Conservation (phyloP, 306 rosid genomes). For the Hylodesmum podocarpum region DNA sequence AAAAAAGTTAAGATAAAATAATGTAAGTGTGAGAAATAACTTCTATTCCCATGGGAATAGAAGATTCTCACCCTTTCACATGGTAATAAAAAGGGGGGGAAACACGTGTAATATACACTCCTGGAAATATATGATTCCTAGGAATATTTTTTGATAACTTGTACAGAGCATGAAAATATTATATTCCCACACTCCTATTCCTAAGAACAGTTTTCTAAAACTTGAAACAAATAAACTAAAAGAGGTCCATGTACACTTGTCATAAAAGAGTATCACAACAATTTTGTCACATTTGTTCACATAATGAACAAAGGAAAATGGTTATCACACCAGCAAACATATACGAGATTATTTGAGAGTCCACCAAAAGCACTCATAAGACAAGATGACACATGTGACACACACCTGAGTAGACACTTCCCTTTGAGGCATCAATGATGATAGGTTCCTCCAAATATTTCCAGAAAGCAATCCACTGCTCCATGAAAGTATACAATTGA, state of each 20-base stretch:
- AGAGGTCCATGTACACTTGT: not conserved
- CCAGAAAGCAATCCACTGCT: constrained; percentile 76
- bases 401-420: constrained; percentile 74
- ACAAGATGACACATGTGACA: constrained; percentile 11
- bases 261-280: constrained; percentile 15
- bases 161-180: too few relatives aligned
- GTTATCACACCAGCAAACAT: not conserved
- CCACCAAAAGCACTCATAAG: constrained; percentile 3
- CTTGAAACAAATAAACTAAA: too few relatives aligned
- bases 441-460: constrained; percentile 79
- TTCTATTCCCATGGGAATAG: too few relatives aligned
- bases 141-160: too few relatives aligned
- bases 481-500: constrained; percentile 29
- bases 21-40: too few relatives aligned
- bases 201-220: too few relatives aligned
- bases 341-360: not conserved
- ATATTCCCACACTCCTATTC: too few relatives aligned
- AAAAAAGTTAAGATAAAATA: too few relatives aligned
- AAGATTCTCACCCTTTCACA: too few relatives aligned
- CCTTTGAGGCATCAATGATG: constrained; percentile 81
- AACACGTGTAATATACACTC: too few relatives aligned
- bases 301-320: not conserved
- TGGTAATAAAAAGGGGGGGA: too few relatives aligned
- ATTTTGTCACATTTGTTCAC: constrained; percentile 1
- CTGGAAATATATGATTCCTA: too few relatives aligned